Conservation (phyloP, 257 asterid genomes). For the Nyctanthes arbortristis region DNA sequence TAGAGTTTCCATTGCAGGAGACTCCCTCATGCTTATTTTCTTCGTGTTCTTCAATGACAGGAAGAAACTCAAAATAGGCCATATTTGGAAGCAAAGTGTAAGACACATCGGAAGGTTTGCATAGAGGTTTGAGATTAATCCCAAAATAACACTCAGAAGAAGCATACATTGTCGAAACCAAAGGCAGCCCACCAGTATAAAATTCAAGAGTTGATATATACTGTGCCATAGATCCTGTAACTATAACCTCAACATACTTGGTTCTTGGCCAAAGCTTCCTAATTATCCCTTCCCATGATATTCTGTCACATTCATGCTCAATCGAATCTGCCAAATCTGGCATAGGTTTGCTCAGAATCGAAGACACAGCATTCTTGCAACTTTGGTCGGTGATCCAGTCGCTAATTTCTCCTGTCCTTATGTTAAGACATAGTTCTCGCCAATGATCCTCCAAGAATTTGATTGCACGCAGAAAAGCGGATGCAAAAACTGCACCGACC, state of each 20-base stretch:
- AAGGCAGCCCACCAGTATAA: conserved; percentile 77
- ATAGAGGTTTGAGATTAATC: conserved; percentile 76
- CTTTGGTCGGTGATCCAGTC: conserved; percentile 51
- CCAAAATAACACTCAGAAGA: conserved; percentile 92
- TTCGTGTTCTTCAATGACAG: conserved; percentile 25
- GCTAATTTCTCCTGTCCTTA: conserved; percentile 59
- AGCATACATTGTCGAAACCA: conserved; percentile 92
- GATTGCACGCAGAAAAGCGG: conserved; percentile 87
- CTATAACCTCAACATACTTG: conserved; percentile 80
- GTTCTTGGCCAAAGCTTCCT: conserved; percentile 87
- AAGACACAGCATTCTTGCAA: conserved; percentile 51
- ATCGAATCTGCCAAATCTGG: conserved; percentile 61
- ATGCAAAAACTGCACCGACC: conserved; percentile 94
- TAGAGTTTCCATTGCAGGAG: conserved; percentile 37
- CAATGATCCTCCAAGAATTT: conserved; percentile 77
- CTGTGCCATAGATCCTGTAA: conserved; percentile 94
- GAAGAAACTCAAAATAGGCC: conserved; percentile 86
- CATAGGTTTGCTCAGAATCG: conserved; percentile 54
- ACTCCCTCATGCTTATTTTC: neutral
- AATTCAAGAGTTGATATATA: conserved; percentile 83
- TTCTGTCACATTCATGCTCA: conserved; percentile 52
- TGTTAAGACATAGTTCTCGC: conserved; percentile 61
- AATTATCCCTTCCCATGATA: conserved; percentile 77
- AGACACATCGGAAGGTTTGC: conserved; percentile 74
- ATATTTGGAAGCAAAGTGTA: conserved; percentile 84